Base-by-base conservation (phyloP, 108 stramenopile species). In the Conticribra weissflogii region DNA sequence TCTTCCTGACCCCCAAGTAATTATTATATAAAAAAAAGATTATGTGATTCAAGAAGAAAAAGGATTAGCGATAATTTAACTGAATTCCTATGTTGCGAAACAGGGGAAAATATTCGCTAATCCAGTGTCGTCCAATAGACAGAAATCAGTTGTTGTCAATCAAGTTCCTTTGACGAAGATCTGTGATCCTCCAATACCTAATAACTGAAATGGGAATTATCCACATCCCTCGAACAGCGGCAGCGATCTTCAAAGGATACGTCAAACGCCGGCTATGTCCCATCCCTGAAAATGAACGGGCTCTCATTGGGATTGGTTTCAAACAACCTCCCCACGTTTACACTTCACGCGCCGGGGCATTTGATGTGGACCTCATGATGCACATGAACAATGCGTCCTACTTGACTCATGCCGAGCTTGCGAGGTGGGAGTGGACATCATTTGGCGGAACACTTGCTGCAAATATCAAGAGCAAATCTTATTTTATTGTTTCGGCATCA, bases 381-480 rank as follows among this genome's bases (percentile, higher is more conserved):
- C 90, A 91, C 51, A 72, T 88, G 83, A 91, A 91, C 58, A 88
- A 91, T 61, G 90, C 90, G 28, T 70, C 83, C 21, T 91, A 87
- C 48, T 59, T 91, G 19, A 72, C 62, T 22, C 90, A 91, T 59
- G 86, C 87, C 12, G 90, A 91, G 60, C 63, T 83, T 48, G 90
- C 90, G 2, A 59, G 87, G 55, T 91, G 87, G 87, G 85, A 88
- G 54, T 66, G 81, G 87, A 71, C 74, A 17, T 61, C 90, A 0
- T 64, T 83, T 48, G 85, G 72, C 32, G 87, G 87, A 54, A 59
- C 66, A 44, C 70, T 88, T 17, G 22, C 54, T 46, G 59, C 59
- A 1, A 73, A 72, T 71, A 15, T 65, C 9, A 63, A 68, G 53
- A 71, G 62, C 15, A 59, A 73, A 48, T 48, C 61, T 8, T 48